Base-by-base conservation (phyloP, 345 rosid species). In the Eucalyptus globulus region DNA sequence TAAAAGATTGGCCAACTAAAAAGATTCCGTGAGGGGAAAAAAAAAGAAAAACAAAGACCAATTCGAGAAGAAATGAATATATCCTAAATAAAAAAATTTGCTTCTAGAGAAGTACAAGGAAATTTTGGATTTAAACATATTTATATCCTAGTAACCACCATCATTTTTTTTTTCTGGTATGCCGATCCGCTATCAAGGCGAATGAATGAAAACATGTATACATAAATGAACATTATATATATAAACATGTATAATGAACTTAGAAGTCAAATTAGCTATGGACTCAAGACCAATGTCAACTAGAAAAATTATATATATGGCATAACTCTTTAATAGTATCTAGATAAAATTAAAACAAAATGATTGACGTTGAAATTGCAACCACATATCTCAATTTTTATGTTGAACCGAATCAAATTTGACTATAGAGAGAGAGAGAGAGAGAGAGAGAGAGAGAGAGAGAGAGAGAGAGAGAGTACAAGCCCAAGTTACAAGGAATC, bases 131-230 rank as follows among this genome's bases (percentile, higher is more conserved):
- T 40, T 21, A 40, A 40, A 76, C 85, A 76, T 2, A 37, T 12
- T 76, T 76, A 22, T 6, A 40, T 21, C 85, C 14, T 76, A 11
- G 27, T 21, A 3, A 76, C 26, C 47, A 40, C 7, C 47, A 22
- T 40, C 11, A 65, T 65, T 65, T 65, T n/a, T 17, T 27, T 15
- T n/a, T 65, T 14, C 4, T 9, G 10, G 3, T 65, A 65, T 65
- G 21, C 2, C 37, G 0, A 34, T 65, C 76, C 21, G 5, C 37
- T n/a, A 65, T 65, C 21, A 14, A 0, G 3, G 5, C 37, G 2
- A 65, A 14, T 65, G 76, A n/a, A 65, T 15, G 11, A 21, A 21
- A 43, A 76, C 2, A 11, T 40, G 47, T 21, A 76, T 37, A 76
- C 45, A 72, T 34, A 72, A 72, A 72, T 72, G 81, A 34, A 72